Evolutionary conservation across 805 yeast species (phyloP), one percentile per base, ranked within the genome.

Genomic region (Yarrowia bubula): DNA sequence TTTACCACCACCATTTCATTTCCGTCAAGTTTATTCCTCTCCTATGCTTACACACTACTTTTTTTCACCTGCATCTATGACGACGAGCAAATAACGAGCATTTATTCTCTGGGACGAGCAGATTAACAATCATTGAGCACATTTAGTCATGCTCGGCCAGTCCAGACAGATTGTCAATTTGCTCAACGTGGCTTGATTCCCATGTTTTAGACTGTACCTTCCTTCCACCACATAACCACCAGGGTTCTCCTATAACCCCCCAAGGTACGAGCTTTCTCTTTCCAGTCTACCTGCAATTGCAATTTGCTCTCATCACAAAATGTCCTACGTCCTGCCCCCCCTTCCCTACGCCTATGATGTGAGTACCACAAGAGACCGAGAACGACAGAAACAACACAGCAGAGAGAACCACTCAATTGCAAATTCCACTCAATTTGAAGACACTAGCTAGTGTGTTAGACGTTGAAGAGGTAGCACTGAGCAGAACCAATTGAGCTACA

Each of bases 341-440:
- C 66, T 67, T 14, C 69, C 69, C 22, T 67, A 67, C 60, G 66
- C 47, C 18, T 67, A 67, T 41, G 66, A 64, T 41, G 57, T 65
- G 55, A 44, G 68, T 53, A 41, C n/a, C 4, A 11, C n/a, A 8
- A n/a, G 8, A 18, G 14, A 28, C 43, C 33, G 43, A 41, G 3
- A 4, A n/a, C n/a, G 8, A 41, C 28, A 41, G 28, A n/a, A 9
- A 17, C 13, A 15, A 9, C 14, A 9, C 14, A 17, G 14, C 22
- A 39, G 43, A 39, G 8, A 39, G 3, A 14, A 14, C 42, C 42
- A 38, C 42, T 38, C 42, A 38, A 38, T 38, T 37, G 41, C 11
- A 15, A 4, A 37, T 7, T 37, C 13, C 5, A 11, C n/a, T 11
- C 14, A 11, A 7, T 37, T 37, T 8, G n/a, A 8, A 38, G 41